These are phyloP conservation scores for Aspergillus proliferans DNA, from an alignment of 2,329 filamentous ascomycete species.

Conservation along the genomic window DNA sequence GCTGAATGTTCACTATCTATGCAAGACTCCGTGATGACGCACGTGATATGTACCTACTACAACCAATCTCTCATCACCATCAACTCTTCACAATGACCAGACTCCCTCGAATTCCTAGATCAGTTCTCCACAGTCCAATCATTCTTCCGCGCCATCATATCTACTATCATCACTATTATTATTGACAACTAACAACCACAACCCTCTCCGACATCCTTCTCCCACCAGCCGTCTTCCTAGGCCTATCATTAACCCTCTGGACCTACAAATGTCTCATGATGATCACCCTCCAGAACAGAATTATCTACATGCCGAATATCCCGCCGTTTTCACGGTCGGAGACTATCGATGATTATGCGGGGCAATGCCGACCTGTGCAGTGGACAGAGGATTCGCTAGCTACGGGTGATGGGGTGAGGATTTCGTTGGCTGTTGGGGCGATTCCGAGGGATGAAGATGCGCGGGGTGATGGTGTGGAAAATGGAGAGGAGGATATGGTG, in stretches of 20 bases:
- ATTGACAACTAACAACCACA: slow-evolving; percentile 7
- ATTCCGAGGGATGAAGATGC: slow-evolving; percentile 44
- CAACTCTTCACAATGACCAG: neutral
- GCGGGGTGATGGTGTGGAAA: slow-evolving; percentile 9
- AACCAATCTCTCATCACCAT: neutral
- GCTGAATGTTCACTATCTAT: too few relatives aligned
- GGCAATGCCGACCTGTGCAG: slow-evolving; percentile 53
- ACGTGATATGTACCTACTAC: neutral
- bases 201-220: slow-evolving; percentile 47
- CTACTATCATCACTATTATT: neutral
- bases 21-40: neutral
- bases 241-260: slow-evolving; percentile 61
- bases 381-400: slow-evolving; percentile 57
- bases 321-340: slow-evolving; percentile 65
- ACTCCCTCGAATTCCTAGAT: neutral
- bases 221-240: slow-evolving; percentile 61
- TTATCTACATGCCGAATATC: slow-evolving; percentile 73
- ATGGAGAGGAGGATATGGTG: slow-evolving; percentile 13
- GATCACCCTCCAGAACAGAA: slow-evolving; percentile 71
- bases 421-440: slow-evolving; percentile 58
- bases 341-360: slow-evolving; percentile 58
- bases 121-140: neutral
- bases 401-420: slow-evolving; percentile 38
- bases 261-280: slow-evolving; percentile 64
- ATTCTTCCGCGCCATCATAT: neutral